Evolutionary conservation across 768 basidiomycete species (phyloP), one percentile per base, ranked within the genome.

Genomic region (Hygrocybe punicea): DNA sequence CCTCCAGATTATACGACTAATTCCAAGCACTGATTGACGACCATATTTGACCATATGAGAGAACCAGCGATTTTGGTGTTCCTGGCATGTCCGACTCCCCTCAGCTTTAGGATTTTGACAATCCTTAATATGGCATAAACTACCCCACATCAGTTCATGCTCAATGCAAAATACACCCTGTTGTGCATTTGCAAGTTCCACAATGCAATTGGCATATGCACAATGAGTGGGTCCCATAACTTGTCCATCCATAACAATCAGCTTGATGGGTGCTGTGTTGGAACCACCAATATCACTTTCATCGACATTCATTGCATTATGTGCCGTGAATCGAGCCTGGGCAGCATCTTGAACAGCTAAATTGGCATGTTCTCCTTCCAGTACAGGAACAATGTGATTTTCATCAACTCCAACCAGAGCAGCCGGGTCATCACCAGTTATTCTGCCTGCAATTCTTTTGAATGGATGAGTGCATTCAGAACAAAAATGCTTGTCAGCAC

Each of bases 221-320:
- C 59, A 60, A 25, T 60, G 59, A 14, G n/a, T 19, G 2, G 56
- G 59, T 46, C 56, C 51, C 57, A 60, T 54, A 33, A 60, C 59
- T 58, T 58, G 58, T 3, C 57, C 59, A 60, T 60, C 59, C 25
- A 60, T 49, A 34, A 60, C 59, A 47, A 60, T 34, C 59, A 60
- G 44, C 19, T 34, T n/a, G n/a, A 59, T 44, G 19, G 24, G 50
- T 49, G 48, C 46, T 42, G 19, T 42, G 16, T 19, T 19, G 16
- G 19, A 16, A 42, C 42, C 53, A 34, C 37, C 45, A 11, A 29
- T 39, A 17, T 55, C 35, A 17, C 33, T 29, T 24, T 17, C 23
- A 10, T 29, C 19, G 33, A 9, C 35, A 34, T 44, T 33, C 17
- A 55, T 29, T 19, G 21, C 13, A 40, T 45, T 14, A 19, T 14